Evolutionary conservation across 2,329 filamentous ascomycete genomes (phyloP).

Genomic region (Chaetomiaceae sp.): DNA sequence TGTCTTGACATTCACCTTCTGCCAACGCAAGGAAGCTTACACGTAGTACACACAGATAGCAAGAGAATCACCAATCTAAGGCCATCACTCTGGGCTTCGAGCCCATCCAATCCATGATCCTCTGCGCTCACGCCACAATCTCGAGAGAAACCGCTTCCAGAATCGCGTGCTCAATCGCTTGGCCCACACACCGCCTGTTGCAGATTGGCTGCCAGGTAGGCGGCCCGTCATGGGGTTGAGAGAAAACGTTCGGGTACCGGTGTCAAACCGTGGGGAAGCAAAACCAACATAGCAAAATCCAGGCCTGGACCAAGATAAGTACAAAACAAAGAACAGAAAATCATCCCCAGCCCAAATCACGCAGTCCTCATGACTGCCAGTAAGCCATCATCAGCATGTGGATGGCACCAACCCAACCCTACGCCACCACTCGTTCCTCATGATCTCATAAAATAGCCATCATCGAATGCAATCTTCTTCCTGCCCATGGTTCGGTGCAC

Average conservation of each 20-base stretch:
- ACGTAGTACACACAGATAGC: constrained; percentile 13
- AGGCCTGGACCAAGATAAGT: not conserved
- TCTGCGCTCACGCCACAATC: not conserved
- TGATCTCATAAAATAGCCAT: too few relatives aligned
- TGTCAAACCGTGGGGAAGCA: not conserved
- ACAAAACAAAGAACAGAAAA: constrained; percentile 2
- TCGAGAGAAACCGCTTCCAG: not conserved
- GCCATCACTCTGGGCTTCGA: constrained; percentile 3
- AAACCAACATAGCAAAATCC: not conserved
- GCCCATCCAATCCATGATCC: not conserved
- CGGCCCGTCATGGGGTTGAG: not conserved
- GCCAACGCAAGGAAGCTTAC: constrained; percentile 5
- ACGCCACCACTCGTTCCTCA: constrained; percentile 16
- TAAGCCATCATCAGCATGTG: constrained; percentile 9
- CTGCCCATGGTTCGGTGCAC: too few relatives aligned
- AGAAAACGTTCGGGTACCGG: not conserved
- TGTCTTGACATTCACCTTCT: constrained; percentile 4
- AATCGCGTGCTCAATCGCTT: not conserved
- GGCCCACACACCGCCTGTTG: too few relatives aligned
- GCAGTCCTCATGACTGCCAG: not conserved
- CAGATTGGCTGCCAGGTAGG: not conserved
- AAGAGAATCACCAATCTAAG: constrained; percentile 8
- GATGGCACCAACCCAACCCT: constrained; percentile 9
- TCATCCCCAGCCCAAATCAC: not conserved
- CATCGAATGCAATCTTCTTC: too few relatives aligned